A percentile compares a stretch with the other conserved stretches of the same genome.
phyloP scores from a whole-genome alignment of 2,329 filamentous ascomycete species.

The Cladosporium sp. region DNA sequence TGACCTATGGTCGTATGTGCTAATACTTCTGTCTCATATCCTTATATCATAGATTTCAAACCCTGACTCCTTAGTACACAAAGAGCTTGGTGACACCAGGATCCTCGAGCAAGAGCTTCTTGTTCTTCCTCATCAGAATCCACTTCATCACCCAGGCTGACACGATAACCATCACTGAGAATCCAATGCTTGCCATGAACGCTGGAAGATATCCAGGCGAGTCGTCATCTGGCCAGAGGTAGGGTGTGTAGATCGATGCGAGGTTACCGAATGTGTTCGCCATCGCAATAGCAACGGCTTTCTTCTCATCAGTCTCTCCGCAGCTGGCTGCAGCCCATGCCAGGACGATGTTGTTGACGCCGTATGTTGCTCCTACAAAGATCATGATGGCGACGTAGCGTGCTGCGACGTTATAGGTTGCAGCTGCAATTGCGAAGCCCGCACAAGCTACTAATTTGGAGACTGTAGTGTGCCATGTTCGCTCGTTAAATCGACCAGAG shows the following conservation, averaged over 20 bases:
- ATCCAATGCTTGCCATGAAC: conserved; percentile 34
- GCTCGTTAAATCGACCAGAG: conserved; percentile 42
- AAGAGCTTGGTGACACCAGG: conserved; percentile 21
- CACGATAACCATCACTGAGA: conserved; percentile 31
- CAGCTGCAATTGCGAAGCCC: conserved; percentile 3
- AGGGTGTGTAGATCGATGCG: conserved; percentile 45
- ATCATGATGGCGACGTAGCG: conserved; percentile 37
- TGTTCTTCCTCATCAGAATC: conserved; percentile 29
- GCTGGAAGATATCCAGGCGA: conserved; percentile 36
- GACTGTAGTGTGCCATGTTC: conserved; percentile 39
- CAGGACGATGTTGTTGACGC: conserved; percentile 39
- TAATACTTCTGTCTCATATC: rapidly evolving
- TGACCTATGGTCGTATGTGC: not conserved
- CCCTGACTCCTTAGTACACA: not conserved
- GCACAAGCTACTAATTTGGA: conserved; percentile 7
- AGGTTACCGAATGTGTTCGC: conserved; percentile 52
- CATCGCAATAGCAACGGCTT: conserved; percentile 50
- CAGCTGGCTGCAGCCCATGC: conserved; percentile 40
- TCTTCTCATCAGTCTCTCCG: conserved; percentile 44
- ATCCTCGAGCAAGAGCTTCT: conserved; percentile 25
- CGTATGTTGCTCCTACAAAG: conserved; percentile 37
- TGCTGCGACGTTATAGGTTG: conserved; percentile 13
- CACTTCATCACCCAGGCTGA: conserved; percentile 30
- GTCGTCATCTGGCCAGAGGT: conserved; percentile 36
- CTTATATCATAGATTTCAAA: too few relatives aligned